Evolutionary conservation across 1,284 basidiomycete genomes (phyloP).

Genomic region (Schizophyllum amplum): DNA sequence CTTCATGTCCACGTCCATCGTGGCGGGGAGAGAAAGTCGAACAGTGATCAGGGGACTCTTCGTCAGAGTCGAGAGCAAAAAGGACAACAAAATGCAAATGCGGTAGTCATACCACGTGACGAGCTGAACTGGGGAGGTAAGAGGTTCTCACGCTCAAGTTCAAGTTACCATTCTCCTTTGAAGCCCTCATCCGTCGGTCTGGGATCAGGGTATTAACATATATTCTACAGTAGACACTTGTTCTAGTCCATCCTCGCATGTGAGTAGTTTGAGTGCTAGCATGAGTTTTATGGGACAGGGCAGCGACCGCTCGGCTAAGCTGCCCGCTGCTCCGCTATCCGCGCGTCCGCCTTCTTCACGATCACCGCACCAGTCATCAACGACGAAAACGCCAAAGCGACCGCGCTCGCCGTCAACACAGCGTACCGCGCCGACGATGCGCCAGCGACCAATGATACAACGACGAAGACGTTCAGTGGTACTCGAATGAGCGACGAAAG

Average conservation of each 20-base stretch:
- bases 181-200: too few relatives aligned
- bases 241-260: background rate
- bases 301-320: background rate
- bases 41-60: background rate
- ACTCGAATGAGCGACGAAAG: slow-evolving; percentile 48
- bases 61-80: background rate
- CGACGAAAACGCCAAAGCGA: slow-evolving; percentile 53
- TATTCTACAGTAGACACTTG: background rate
- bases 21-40: background rate
- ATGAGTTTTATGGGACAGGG: background rate
- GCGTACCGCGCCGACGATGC: slow-evolving; percentile 55
- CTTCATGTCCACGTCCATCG: slow-evolving; percentile 76
- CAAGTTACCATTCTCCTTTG: too few relatives aligned
- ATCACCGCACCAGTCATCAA: slow-evolving; percentile 48
- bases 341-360: slow-evolving; percentile 23
- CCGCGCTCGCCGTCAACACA: slow-evolving; percentile 51
- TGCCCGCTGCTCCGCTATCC: background rate
- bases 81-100: background rate
- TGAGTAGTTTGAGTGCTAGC: too few relatives aligned
- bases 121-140: too few relatives aligned
- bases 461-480: slow-evolving; percentile 67
- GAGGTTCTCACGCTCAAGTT: too few relatives aligned
- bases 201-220: too few relatives aligned
- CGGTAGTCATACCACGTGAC: too few relatives aligned
- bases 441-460: slow-evolving; percentile 61